phyloP scores from a whole-genome alignment of 2,329 filamentous ascomycete genomes.

The Sclerotinia borealis region DNA sequence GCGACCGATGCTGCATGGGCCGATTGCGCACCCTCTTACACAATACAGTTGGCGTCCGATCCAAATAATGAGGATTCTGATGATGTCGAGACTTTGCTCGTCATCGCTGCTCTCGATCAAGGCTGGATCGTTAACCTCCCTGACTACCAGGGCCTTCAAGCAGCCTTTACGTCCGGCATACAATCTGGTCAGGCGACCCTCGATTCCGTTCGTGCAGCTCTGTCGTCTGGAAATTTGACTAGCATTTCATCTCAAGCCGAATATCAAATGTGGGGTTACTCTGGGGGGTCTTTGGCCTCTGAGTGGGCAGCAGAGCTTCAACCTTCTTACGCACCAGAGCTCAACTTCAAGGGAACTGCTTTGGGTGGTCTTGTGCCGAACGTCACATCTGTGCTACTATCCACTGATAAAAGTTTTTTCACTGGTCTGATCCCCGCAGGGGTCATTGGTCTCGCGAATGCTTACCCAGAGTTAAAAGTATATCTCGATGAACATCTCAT shows the following conservation, averaged over 20 bases:
- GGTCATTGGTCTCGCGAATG: conserved; percentile 14
- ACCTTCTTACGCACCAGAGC: conserved; percentile 46
- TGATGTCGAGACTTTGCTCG: conserved; percentile 21
- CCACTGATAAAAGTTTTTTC: conserved; percentile 31
- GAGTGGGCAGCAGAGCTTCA: conserved; percentile 49
- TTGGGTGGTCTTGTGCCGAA: conserved; percentile 44
- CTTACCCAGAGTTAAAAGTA: conserved; percentile 3
- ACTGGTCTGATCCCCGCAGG: conserved; percentile 26
- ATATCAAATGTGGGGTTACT: conserved; percentile 46
- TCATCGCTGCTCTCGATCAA: conserved; percentile 7
- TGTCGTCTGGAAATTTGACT: not conserved
- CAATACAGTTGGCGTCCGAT: conserved; percentile 4
- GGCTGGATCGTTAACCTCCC: conserved; percentile 21
- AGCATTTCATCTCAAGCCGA: not conserved
- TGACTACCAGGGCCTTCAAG: conserved; percentile 21
- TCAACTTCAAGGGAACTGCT: conserved; percentile 43
- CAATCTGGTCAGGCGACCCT: conserved; percentile 19
- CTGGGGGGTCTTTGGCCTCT: conserved; percentile 46
- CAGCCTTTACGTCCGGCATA: conserved; percentile 15
- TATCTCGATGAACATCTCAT: conserved; percentile 17
- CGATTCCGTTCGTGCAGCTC: conserved; percentile 22
- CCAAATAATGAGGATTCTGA: conserved; percentile 30
- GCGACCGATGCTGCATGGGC: conserved; percentile 36
- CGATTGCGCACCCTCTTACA: conserved; percentile 37
- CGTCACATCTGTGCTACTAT: conserved; percentile 33